Conservation (phyloP, 73 alveolate genomes). For the Paramecium octaurelia region DNA sequence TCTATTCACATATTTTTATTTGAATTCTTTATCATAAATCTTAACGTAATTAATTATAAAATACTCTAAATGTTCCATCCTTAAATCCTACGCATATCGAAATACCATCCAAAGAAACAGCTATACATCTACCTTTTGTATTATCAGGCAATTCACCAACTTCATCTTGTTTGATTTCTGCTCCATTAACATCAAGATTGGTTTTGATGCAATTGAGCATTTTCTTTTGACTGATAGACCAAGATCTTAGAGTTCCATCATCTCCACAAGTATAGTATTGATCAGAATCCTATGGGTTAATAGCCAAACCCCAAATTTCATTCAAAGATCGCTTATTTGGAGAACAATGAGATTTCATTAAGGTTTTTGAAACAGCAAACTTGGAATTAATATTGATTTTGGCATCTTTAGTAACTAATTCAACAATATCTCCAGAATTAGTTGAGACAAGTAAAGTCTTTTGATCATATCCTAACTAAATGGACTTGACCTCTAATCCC, state of each 20-base stretch:
- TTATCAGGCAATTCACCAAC: slow-evolving; percentile 65
- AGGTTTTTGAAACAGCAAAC: slow-evolving; percentile 32
- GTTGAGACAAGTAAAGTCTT: slow-evolving; percentile 82
- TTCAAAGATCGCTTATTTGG: slow-evolving; percentile 68
- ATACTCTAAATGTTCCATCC: slow-evolving; percentile 88
- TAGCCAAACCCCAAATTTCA: slow-evolving; percentile 86
- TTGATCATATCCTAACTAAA: slow-evolving; percentile 66
- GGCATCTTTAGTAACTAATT: slow-evolving; percentile 66
- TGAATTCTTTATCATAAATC: slow-evolving; percentile 72
- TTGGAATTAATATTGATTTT: slow-evolving; percentile 38
- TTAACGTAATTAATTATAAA: background rate
- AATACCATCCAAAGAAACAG: slow-evolving; percentile 89
- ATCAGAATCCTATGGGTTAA: slow-evolving; percentile 65
- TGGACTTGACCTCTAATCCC: slow-evolving; percentile 81
- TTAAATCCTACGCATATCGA: slow-evolving; percentile 92
- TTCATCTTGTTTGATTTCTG: slow-evolving; percentile 50
- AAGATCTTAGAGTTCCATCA: slow-evolving; percentile 83
- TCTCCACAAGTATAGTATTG: slow-evolving; percentile 71
- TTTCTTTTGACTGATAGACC: slow-evolving; percentile 65
- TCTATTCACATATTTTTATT: background rate
- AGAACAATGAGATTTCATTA: slow-evolving; percentile 61
- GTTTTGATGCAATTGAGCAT: slow-evolving; percentile 42
- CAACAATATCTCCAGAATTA: slow-evolving; percentile 87
- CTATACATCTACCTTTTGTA: slow-evolving; percentile 83
- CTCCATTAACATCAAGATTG: slow-evolving; percentile 50